Evolutionary conservation across 495 filamentous ascomycete genomes (phyloP).

Genomic region (Hyaloscypha bicolor): DNA sequence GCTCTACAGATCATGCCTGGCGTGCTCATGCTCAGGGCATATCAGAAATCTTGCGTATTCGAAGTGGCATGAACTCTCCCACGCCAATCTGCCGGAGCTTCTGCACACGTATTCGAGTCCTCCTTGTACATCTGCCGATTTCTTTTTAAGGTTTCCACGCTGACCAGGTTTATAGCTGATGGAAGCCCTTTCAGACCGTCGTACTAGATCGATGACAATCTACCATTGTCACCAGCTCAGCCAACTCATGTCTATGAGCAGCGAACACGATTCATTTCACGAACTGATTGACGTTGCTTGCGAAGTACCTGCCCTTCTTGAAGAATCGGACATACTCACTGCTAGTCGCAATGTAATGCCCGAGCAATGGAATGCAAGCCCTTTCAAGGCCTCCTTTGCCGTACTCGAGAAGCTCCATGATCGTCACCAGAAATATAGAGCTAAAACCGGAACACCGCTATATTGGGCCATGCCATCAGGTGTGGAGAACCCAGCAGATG

Average conservation of each 20-base stretch:
- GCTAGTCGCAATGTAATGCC: background rate
- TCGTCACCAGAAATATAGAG: background rate
- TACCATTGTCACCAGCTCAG: background rate
- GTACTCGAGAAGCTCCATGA: background rate
- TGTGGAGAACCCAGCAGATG: conserved; percentile 1
- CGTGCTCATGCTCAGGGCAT: background rate
- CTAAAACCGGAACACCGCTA: background rate
- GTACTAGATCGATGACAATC: background rate
- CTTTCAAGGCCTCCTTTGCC: background rate
- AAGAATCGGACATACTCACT: background rate
- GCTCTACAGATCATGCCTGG: background rate
- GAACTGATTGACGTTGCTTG: background rate
- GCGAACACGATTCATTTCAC: background rate
- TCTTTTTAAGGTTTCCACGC: background rate
- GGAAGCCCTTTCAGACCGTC: background rate
- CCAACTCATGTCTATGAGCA: background rate
- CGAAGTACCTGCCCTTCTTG: background rate
- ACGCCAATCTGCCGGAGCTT: background rate
- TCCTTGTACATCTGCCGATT: background rate
- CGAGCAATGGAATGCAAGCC: background rate
- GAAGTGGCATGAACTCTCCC: background rate
- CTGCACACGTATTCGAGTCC: background rate
- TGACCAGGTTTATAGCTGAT: background rate
- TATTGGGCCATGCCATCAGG: conserved; percentile 3
- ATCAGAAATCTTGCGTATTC: conserved; percentile 4